Base-by-base conservation (phyloP, 2,329 filamentous ascomycete genomes). In the Gaeumannomyces tritici region DNA sequence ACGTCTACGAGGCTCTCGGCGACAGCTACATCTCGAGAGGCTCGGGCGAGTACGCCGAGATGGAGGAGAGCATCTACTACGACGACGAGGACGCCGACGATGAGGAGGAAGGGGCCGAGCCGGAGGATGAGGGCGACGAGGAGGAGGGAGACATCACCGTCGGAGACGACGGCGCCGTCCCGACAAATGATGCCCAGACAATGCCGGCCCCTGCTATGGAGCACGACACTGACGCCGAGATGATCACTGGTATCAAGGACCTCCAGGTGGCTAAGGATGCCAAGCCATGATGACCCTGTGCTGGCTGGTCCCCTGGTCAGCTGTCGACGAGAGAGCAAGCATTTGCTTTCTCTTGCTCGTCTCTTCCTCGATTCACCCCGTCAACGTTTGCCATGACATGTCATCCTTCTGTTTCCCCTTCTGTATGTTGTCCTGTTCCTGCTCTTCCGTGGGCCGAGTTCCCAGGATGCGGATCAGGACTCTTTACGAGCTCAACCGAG, bases 191-290 rank as follows among this genome's bases (percentile, higher is more conserved):
- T 5, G 33, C 33, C 33, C 4, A 15, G 33, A 18, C 13, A 18
- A 3, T 18, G 33, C 7, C 62, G n/a, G 29, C 58, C 24, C 51
- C 64, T 13, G 56, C 28, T 26, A 59, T 24, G n/a, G 47, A 55
- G 28, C n/a, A 26, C 15, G 84, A 87, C 66, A 62, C 78, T 13
- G 74, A 77, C 62, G 84, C 83, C 2, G 83, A 87, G 70, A 67
- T 84, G 31, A 86, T 87, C 62, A 86, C 83, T 24, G 84, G 84
- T 62, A 72, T 87, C 73, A 78, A 79, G 73, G 76, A 83, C 64
- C 71, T 87, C 61, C 75, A 76, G 61, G 66, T 83, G 47, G 77
- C 80, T 63, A 76, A 76, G 67, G 74, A 73, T 61, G 66, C 51
- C 33, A 35, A 51, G 12, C 58, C 33, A 51, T 60, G n/a, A 51